Evolutionary conservation across 345 rosid genomes (phyloP).

Genomic region (Nasturtium officinale): DNA sequence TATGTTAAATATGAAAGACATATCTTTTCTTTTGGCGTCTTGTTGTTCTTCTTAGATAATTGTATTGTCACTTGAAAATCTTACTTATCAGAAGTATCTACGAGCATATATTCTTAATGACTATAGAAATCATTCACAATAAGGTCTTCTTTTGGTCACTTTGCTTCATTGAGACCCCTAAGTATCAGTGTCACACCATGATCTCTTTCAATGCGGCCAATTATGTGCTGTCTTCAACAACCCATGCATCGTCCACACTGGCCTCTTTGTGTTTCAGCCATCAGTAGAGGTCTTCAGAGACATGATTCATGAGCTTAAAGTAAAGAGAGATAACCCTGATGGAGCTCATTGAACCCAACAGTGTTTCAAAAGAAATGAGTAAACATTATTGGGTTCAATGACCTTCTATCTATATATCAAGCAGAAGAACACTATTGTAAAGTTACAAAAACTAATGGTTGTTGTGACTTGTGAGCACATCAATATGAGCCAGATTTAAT

Average conservation of each 20-base stretch:
- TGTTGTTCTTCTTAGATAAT: too few species aligned
- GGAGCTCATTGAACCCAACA: too few species aligned
- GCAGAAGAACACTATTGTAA: neutral
- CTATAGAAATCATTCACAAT: too few species aligned
- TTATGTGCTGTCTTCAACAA: conserved; percentile 96
- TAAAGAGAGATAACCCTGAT: conserved; percentile 68
- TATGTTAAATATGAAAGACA: too few species aligned
- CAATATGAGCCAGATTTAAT: neutral
- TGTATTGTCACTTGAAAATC: too few species aligned
- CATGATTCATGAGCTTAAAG: conserved; percentile 74
- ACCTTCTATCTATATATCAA: neutral
- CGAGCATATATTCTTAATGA: too few species aligned
- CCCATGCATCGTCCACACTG: conserved; percentile 98
- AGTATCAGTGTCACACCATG: too few species aligned
- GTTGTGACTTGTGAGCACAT: neutral
- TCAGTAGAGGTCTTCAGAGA: conserved; percentile 68
- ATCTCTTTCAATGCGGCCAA: conserved; percentile 90
- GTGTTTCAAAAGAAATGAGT: neutral
- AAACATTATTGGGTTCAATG: neutral
- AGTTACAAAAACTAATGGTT: neutral
- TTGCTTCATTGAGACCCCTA: too few species aligned
- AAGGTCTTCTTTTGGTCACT: too few species aligned
- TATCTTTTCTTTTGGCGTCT: too few species aligned
- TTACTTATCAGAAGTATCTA: too few species aligned
- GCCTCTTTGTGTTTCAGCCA: conserved; percentile 91